Percentiles rank a stretch among this genome's conserved stretches.
phyloP scores from a whole-genome alignment of 192 early-diverging fungal genomes.

The Podila clonocystis region DNA sequence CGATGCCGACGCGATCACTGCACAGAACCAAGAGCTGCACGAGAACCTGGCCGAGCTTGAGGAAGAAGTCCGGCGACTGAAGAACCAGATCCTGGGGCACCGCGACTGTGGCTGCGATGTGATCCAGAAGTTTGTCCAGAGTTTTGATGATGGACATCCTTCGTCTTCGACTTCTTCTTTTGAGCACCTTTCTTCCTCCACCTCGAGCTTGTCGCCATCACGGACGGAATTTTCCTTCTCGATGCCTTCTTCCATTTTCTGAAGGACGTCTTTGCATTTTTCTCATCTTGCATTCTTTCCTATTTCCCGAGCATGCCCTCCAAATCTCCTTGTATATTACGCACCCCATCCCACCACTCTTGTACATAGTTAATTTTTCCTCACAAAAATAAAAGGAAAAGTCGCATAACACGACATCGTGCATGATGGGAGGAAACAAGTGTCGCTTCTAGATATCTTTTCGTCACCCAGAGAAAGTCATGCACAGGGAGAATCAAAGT shows the following conservation, averaged over 20 bases:
- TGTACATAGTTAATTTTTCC: not conserved
- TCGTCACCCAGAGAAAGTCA: too few relatives aligned
- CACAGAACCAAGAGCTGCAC: constrained; percentile 36
- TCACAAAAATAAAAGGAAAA: not conserved
- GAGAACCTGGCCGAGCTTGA: constrained; percentile 25
- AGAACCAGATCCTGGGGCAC: constrained; percentile 41
- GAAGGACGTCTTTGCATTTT: not conserved
- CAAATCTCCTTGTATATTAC: not conserved
- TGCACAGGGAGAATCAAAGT: too few relatives aligned
- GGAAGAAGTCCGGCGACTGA: constrained; percentile 37
- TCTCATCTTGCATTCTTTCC: not conserved
- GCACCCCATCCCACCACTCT: not conserved
- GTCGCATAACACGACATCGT: not conserved
- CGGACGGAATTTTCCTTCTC: not conserved
- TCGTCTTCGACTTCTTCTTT: not conserved
- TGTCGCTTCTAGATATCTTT: too few relatives aligned
- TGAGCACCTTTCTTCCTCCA: not conserved
- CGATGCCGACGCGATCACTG: constrained; percentile 37
- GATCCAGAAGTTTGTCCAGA: constrained; percentile 40
- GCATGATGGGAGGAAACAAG: too few relatives aligned
- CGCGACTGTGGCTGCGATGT: constrained; percentile 43
- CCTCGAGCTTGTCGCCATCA: not conserved
- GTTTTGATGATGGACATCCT: not conserved
- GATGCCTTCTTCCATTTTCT: constrained; percentile 3
- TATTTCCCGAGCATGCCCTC: not conserved